Percentiles rank a stretch among this genome's conserved stretches.
Conservation (phyloP, 169 alveolate genomes). For the Plasmodium malariae region DNA sequence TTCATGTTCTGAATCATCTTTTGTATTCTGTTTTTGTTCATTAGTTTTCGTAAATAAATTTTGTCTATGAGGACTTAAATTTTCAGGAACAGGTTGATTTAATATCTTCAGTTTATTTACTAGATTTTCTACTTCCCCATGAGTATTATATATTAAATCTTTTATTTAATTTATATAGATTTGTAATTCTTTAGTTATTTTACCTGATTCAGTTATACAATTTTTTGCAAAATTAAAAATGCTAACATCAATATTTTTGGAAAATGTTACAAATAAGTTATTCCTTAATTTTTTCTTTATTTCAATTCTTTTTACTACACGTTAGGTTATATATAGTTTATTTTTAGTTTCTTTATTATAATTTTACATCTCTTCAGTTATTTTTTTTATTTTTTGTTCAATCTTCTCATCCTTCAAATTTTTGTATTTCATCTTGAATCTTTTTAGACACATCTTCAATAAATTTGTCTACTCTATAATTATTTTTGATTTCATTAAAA, state of each 20-base stretch:
- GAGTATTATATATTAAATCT: not conserved
- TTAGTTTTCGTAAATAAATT: not conserved
- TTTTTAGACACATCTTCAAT: not conserved
- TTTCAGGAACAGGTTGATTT: not conserved
- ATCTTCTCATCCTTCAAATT: not conserved
- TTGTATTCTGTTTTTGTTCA: not conserved
- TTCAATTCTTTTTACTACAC: slow-evolving; percentile 3
- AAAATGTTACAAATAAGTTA: not conserved
- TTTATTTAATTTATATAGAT: not conserved
- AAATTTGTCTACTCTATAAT: not conserved
- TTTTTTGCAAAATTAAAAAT: not conserved
- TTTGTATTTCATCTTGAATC: not conserved
- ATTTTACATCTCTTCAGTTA: not conserved
- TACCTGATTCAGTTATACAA: not conserved
- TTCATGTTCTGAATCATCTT: not conserved
- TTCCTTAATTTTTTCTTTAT: slow-evolving; percentile 1
- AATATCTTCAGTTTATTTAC: not conserved
- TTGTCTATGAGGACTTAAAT: not conserved
- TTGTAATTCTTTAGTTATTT: not conserved
- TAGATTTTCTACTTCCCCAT: not conserved
- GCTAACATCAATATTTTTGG: not conserved
- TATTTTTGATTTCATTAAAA: not conserved
- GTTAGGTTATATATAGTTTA: not conserved
- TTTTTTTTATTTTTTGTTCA: not conserved
- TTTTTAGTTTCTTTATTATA: not conserved